Evolutionary conservation across 1,284 basidiomycete species (phyloP).

Genomic region (Ceratobasidium papillatum): DNA sequence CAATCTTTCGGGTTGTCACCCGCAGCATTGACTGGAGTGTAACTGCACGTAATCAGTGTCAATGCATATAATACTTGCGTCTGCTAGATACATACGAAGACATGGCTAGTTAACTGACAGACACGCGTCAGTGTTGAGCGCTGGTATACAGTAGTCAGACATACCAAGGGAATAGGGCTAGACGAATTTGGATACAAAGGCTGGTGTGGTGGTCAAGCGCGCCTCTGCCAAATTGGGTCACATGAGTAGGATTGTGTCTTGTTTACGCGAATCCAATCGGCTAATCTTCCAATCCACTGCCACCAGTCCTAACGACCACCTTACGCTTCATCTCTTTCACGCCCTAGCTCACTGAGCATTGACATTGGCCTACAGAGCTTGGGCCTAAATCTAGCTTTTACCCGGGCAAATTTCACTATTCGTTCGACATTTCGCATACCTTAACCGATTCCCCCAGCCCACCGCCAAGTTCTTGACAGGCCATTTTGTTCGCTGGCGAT

Average conservation of each 20-base stretch:
- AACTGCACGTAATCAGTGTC: constrained; percentile 25
- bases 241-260: constrained; percentile 3
- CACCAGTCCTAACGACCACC: constrained; percentile 14
- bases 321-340: background rate
- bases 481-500: constrained; percentile 14
- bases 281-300: constrained; percentile 13
- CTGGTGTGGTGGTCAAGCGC: constrained; percentile 18
- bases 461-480: constrained; percentile 10
- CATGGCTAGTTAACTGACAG: constrained; percentile 6
- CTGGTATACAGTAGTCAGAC: background rate
- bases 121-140: background rate
- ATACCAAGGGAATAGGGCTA: background rate
- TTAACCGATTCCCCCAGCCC: constrained; percentile 5
- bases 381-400: background rate
- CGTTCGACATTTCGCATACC: background rate
- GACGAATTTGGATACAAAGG: constrained; percentile 1
- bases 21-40: constrained; percentile 33
- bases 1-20: constrained; percentile 43
- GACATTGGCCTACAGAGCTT: background rate
- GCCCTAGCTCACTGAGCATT: background rate
- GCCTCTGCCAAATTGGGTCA: constrained; percentile 8
- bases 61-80: background rate
- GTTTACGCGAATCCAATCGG: constrained; percentile 2
- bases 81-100: background rate
- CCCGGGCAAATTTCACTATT: background rate